These are phyloP conservation scores for Dendrobium huoshanense DNA, from an alignment of 106 monocot species.

Conservation along the genomic window DNA sequence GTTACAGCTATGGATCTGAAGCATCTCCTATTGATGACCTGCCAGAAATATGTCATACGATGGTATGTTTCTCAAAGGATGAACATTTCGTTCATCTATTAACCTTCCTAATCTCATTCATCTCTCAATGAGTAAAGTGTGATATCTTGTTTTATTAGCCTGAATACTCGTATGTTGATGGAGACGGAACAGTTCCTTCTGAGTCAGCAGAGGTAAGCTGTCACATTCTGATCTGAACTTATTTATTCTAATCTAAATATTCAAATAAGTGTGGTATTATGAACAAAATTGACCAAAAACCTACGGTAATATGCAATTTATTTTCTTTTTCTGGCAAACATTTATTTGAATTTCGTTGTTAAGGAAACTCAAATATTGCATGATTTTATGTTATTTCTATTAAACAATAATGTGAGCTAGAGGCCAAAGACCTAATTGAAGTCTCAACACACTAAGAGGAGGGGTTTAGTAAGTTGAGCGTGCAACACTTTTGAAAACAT, in stretches of 20 bases:
- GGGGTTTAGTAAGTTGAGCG: no score
- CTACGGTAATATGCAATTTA: neutral
- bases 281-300: no score
- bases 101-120: neutral
- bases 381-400: neutral
- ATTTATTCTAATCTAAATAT: neutral
- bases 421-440: neutral
- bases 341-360: neutral
- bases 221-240: neutral
- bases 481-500: no score
- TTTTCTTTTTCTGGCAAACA: neutral
- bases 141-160: neutral
- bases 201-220: constrained; percentile 62
- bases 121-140: neutral
- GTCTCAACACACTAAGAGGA: no score
- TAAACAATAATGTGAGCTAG: neutral
- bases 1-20: neutral
- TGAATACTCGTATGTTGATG: constrained; percentile 52
- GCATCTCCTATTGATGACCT: neutral
- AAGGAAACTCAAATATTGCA: neutral
- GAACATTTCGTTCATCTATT: neutral
- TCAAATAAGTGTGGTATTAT: neutral
- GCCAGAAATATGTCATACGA: constrained; percentile 2
- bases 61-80: neutral
- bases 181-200: constrained; percentile 76